These are phyloP conservation scores for Hanseniaspora singularis DNA, from an alignment of 805 yeast genomes.

Conservation along the genomic window DNA sequence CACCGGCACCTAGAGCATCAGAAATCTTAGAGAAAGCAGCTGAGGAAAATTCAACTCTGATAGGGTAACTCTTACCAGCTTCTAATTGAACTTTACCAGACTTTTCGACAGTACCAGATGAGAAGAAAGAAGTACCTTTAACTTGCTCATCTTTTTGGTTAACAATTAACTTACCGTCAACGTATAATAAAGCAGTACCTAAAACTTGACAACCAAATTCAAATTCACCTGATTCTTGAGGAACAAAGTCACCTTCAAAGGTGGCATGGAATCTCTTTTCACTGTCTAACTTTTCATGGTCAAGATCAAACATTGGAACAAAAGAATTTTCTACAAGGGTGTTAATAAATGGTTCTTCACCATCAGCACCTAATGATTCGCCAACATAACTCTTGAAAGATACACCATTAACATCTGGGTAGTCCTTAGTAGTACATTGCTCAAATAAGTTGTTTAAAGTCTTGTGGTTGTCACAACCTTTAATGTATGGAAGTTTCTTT, in stretches of 20 bases:
- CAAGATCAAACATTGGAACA: conserved; percentile 26
- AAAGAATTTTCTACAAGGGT: conserved; percentile 19
- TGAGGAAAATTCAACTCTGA: conserved; percentile 43
- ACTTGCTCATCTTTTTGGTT: conserved; percentile 46
- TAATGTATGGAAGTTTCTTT: conserved; percentile 23
- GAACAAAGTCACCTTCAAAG: conserved; percentile 34
- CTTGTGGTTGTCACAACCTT: conserved; percentile 31
- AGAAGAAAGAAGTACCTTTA: conserved; percentile 41
- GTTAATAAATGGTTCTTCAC: conserved; percentile 25
- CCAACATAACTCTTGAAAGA: conserved; percentile 23
- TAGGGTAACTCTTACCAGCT: conserved; percentile 36
- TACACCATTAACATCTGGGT: conserved; percentile 24
- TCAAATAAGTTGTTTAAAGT: conserved; percentile 29
- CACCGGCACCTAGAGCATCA: conserved; percentile 30
- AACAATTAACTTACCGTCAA: conserved; percentile 41
- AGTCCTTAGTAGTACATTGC: conserved; percentile 17
- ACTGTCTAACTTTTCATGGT: conserved; percentile 20
- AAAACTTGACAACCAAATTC: conserved; percentile 40
- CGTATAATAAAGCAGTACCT: conserved; percentile 46
- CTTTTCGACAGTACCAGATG: conserved; percentile 44
- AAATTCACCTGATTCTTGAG: conserved; percentile 39
- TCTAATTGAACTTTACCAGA: conserved; percentile 30
- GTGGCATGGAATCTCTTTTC: conserved; percentile 32
- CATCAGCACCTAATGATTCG: conserved; percentile 16
- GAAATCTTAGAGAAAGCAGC: conserved; percentile 30